These are phyloP conservation scores for Gossypium ekmanianum DNA, from an alignment of 345 rosid genomes.

Conservation along the genomic window DNA sequence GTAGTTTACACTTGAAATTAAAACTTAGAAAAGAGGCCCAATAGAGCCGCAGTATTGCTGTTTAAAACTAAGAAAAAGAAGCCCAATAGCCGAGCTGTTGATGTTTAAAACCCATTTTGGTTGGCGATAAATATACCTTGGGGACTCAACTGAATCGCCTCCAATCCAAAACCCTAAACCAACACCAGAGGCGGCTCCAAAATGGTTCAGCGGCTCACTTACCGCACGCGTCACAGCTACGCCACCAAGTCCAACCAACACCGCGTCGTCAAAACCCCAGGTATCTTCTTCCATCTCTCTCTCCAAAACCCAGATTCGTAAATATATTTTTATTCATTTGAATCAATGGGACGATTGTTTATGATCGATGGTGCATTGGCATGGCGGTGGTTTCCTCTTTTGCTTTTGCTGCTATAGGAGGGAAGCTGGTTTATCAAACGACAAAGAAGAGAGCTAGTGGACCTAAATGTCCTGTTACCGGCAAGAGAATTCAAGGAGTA, in stretches of 20 bases:
- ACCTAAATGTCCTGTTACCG: constrained; percentile 88
- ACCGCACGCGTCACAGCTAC: constrained; percentile 86
- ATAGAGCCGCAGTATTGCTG: too few relatives aligned
- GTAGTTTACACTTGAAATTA: too few relatives aligned
- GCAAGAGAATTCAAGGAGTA: constrained; percentile 96
- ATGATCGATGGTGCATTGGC: neutral
- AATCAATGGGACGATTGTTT: neutral
- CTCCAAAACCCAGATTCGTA: neutral
- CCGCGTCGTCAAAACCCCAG: constrained; percentile 87
- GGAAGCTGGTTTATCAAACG: constrained; percentile 83
- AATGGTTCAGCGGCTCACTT: constrained; percentile 94
- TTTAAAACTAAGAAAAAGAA: neutral
- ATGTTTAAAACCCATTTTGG: neutral
- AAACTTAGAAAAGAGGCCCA: too few relatives aligned
- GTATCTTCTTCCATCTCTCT: constrained; percentile 22
- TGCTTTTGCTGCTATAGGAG: constrained; percentile 37
- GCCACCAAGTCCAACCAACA: constrained; percentile 97
- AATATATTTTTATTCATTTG: neutral
- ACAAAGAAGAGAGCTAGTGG: constrained; percentile 85
- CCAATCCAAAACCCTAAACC: constrained; percentile 29
- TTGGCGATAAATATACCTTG: neutral
- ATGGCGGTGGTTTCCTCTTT: neutral
- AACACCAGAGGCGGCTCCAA: constrained; percentile 12
- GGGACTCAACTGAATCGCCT: constrained; percentile 10
- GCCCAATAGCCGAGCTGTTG: neutral